Base-by-base conservation (phyloP, 2,329 filamentous ascomycete species). In the Ophiostoma pallidulum region DNA sequence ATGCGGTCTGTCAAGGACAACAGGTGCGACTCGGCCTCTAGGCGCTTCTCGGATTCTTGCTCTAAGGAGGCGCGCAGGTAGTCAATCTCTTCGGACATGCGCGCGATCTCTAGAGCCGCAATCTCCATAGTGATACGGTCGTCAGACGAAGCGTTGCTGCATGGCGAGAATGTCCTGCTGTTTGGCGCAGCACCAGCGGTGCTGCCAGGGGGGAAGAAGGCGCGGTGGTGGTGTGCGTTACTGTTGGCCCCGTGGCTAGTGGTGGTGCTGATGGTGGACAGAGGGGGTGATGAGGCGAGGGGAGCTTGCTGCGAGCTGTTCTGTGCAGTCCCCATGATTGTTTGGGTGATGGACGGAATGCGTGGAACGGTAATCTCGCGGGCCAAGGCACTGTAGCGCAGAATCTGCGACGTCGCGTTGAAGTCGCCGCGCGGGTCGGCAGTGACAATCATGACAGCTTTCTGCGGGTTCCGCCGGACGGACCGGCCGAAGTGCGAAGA, bases 381-480 rank as follows among this genome's bases (percentile, higher is more conserved):
- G 0, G 92, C 92, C 4, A 98, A 75, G 0, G 92, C 91, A 19
- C 87, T 92, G 66, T 98, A 98, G 16, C 91, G 82, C 2, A 98
- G 72, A 52, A 98, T 97, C 61, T 97, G 92, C 5, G 87, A 94
- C 0, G 92, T 98, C 12, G 92, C 89, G 60, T 97, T 97, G 70
- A 90, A 96, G 64, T 98, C 92, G 32, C 92, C 91, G 12, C 86
- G 67, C 0, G 92, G 87, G 59, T 98, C 91, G 3, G 91, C 92
- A 0, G 91, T 95, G 14, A 97, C 91, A 48, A 98, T 85, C 90
- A 98, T 97, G 58, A 94, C 80, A 1, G 84, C 90, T 59, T 85
- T 90, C 62, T 97, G 92, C 0, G 88, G 85, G 53, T 80, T 78
- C 14, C 82, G 78, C 13, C 74, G 64, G 60, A 55, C 71, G 51